A percentile compares a stretch with the other conserved stretches of the same genome.
phyloP scores from a whole-genome alignment of 257 asterid genomes.

The Plectranthus barbatus region DNA sequence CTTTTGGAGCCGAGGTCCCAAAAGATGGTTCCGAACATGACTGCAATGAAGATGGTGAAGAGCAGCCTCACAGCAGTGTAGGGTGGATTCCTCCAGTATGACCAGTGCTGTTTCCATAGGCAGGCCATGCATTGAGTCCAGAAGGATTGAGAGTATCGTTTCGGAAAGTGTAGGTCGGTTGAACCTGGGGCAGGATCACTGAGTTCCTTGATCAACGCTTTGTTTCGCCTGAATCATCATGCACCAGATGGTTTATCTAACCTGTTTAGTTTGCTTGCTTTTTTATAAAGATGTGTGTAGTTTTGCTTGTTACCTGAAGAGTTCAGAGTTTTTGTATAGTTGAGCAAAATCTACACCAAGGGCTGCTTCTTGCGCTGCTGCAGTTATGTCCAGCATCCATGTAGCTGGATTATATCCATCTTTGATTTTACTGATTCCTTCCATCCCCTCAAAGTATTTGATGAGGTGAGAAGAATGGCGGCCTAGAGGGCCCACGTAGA shows the following conservation, averaged over 20 bases:
- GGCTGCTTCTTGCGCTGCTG: constrained; percentile 48
- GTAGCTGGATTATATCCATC: constrained; percentile 91
- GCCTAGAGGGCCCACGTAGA: constrained; percentile 75
- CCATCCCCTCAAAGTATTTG: constrained; percentile 66
- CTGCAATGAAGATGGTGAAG: constrained; percentile 56
- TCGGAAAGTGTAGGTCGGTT: constrained; percentile 42
- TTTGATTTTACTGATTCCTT: constrained; percentile 41
- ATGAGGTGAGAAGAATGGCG: constrained; percentile 50
- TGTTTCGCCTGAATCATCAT: constrained; percentile 52
- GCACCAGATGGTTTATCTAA: background rate
- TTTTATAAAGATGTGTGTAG: background rate
- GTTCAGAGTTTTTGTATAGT: constrained; percentile 51
- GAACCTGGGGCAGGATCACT: constrained; percentile 48
- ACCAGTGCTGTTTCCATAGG: constrained; percentile 73
- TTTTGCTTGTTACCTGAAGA: constrained; percentile 31
- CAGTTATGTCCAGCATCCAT: constrained; percentile 83
- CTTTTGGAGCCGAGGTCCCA: constrained; percentile 68
- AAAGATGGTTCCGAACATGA: constrained; percentile 70
- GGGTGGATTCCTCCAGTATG: constrained; percentile 79
- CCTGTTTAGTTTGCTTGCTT: background rate
- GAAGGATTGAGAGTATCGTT: constrained; percentile 55
- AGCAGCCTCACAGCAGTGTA: constrained; percentile 68
- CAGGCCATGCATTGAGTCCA: constrained; percentile 69
- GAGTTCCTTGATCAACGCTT: constrained; percentile 55
- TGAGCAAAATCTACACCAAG: constrained; percentile 47